Evolutionary conservation across 306 rosid genomes (phyloP).

Genomic region (Mimosa pudica): DNA sequence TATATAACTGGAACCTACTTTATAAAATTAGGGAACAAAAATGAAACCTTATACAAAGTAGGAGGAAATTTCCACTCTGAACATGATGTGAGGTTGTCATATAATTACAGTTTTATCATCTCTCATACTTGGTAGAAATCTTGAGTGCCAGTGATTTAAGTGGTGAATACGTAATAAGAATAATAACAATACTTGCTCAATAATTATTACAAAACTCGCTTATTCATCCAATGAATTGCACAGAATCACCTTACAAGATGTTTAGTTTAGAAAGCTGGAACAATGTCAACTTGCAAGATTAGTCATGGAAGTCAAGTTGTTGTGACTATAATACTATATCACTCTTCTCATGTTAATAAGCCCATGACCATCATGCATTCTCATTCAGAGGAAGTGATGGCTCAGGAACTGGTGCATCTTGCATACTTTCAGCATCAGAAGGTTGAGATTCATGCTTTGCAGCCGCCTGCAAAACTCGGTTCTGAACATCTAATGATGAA

Average conservation of each 20-base stretch:
- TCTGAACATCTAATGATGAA: constrained; percentile 88
- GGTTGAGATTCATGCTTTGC: constrained; percentile 97
- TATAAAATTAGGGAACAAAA: no score
- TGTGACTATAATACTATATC: constrained; percentile 26
- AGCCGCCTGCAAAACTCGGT: constrained; percentile 91
- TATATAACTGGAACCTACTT: no score
- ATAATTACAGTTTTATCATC: background rate
- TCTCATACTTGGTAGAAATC: background rate
- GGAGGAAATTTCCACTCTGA: background rate
- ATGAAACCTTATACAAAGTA: no score
- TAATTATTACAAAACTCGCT: background rate
- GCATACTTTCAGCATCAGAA: constrained; percentile 60
- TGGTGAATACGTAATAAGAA: background rate
- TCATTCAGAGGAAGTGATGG: constrained; percentile 51
- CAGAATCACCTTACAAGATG: constrained; percentile 11
- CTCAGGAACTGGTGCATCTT: constrained; percentile 52
- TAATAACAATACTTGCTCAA: background rate
- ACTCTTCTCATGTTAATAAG: constrained; percentile 35
- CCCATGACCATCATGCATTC: constrained; percentile 46
- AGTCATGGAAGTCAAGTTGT: constrained; percentile 38
- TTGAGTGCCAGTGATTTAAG: background rate
- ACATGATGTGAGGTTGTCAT: background rate
- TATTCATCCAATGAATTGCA: constrained; percentile 9
- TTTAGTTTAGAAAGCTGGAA: constrained; percentile 22
- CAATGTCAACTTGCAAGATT: constrained; percentile 29